A percentile compares a stretch with the other conserved stretches of the same genome.
phyloP scores from a whole-genome alignment of 1,284 basidiomycete genomes.

The Peniophora sp. region DNA sequence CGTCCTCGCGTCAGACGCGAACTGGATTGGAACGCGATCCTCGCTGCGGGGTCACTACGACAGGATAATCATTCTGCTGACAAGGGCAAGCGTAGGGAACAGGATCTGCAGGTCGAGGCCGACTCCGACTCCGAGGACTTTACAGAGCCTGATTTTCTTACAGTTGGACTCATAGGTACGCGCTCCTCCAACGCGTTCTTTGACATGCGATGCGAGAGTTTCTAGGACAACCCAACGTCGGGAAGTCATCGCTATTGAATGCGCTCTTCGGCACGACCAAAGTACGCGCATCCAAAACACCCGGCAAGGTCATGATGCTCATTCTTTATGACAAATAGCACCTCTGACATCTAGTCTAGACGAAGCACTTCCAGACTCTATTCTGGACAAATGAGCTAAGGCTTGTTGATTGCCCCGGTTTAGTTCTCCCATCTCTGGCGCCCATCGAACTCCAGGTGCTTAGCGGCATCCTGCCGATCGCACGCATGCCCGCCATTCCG shows the following conservation, averaged over 20 bases:
- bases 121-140: slow-evolving; percentile 18
- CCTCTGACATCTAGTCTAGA: slow-evolving; percentile 34
- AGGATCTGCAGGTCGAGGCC: slow-evolving; percentile 5
- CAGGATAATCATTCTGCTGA: slow-evolving; percentile 20
- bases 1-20: slow-evolving; percentile 50
- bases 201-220: background rate
- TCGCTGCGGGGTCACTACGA: slow-evolving; percentile 29
- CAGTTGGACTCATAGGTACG: slow-evolving; percentile 76
- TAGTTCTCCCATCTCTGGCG: slow-evolving; percentile 74
- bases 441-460: slow-evolving; percentile 81
- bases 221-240: slow-evolving; percentile 86
- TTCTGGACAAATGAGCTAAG: slow-evolving; percentile 80
- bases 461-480: slow-evolving; percentile 80
- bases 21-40: slow-evolving; percentile 69
- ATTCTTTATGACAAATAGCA: slow-evolving; percentile 1
- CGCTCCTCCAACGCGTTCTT: too few relatives aligned
- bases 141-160: slow-evolving; percentile 54
- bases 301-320: slow-evolving; percentile 61
- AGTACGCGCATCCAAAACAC: slow-evolving; percentile 83
- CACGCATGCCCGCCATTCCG: slow-evolving; percentile 75
- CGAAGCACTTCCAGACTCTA: slow-evolving; percentile 89
- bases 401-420: slow-evolving; percentile 80
- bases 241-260: slow-evolving; percentile 87
- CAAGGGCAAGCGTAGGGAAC: slow-evolving; percentile 5
- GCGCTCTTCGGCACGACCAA: slow-evolving; percentile 79